Conservation (phyloP, 2,329 filamentous ascomycete genomes). For the Cladophialophora immunda region DNA sequence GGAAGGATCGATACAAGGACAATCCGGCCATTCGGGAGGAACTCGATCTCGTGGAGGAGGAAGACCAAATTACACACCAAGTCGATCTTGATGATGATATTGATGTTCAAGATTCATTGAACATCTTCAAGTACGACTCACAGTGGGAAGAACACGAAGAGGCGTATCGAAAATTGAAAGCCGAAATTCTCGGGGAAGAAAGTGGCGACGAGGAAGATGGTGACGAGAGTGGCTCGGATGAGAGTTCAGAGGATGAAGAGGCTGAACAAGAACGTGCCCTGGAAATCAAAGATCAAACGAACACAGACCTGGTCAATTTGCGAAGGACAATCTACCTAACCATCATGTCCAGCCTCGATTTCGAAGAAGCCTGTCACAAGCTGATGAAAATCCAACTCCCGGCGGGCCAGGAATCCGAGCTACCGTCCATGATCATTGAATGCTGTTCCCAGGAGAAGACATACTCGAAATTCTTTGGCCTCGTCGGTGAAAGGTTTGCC, state of each 20-base stretch:
- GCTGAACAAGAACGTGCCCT: constrained; percentile 81
- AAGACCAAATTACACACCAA: constrained; percentile 95
- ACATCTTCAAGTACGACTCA: constrained; percentile 93
- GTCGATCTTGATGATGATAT: constrained; percentile 83
- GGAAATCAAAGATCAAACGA: constrained; percentile 98
- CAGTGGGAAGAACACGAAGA: constrained; percentile 92
- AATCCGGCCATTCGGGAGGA: constrained; percentile 91
- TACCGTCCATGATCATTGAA: constrained; percentile 97
- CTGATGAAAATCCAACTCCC: constrained; percentile 93
- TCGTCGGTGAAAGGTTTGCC: constrained; percentile 93
- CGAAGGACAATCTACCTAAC: constrained; percentile 95
- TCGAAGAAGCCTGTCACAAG: constrained; percentile 97
- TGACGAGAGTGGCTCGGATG: constrained; percentile 61
- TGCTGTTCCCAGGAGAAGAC: constrained; percentile 96
- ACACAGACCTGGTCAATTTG: constrained; percentile 92
- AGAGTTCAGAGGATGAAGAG: constrained; percentile 73
- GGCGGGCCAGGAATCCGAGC: constrained; percentile 82
- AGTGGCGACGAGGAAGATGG: constrained; percentile 81
- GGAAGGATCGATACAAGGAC: constrained; percentile 96
- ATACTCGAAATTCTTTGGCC: constrained; percentile 95
- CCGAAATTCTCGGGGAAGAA: constrained; percentile 92
- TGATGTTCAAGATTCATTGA: constrained; percentile 84
- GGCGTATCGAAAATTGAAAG: constrained; percentile 87
- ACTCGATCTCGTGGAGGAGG: constrained; percentile 93
- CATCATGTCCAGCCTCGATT: constrained; percentile 94